A percentile compares a stretch with the other conserved stretches of the same genome.
These are phyloP conservation scores for Nitzschia sp. DNA, from an alignment of 108 stramenopile genomes.

Conservation along the genomic window DNA sequence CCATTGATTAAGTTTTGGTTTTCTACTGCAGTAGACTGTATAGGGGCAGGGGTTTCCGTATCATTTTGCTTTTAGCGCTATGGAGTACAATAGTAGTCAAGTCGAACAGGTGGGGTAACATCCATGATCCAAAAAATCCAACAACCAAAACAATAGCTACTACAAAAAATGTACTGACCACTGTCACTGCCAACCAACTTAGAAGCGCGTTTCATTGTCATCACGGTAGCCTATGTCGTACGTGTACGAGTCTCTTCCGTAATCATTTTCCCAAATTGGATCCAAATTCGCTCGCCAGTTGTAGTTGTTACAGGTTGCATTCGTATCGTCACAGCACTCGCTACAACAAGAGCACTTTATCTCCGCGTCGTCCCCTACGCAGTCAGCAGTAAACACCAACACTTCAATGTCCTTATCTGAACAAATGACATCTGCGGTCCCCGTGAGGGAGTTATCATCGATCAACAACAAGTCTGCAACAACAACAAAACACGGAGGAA, in stretches of 20 bases:
- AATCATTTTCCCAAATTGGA: conserved; percentile 39
- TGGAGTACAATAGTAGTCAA: too few species aligned
- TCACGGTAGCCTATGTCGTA: conserved; percentile 8
- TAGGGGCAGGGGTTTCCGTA: too few species aligned
- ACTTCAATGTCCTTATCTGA: neutral
- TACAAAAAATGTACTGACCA: too few species aligned
- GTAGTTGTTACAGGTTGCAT: conserved; percentile 29
- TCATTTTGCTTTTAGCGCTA: too few species aligned
- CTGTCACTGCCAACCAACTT: too few species aligned
- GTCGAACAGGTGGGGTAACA: too few species aligned
- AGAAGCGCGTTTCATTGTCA: too few species aligned
- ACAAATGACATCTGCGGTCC: conserved; percentile 28
- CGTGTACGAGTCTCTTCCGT: conserved; percentile 14
- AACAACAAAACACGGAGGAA: too few species aligned
- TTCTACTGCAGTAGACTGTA: too few species aligned
- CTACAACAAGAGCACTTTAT: conserved; percentile 31
- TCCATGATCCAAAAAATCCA: too few species aligned
- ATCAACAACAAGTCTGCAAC: conserved; percentile 28
- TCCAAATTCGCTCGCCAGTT: conserved; percentile 35
- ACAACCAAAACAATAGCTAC: too few species aligned
- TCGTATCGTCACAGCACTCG: conserved; percentile 27
- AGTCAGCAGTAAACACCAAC: conserved; percentile 21
- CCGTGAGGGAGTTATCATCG: conserved; percentile 29
- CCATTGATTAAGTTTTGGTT: neutral
- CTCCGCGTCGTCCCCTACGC: conserved; percentile 11